Percentiles rank a stretch among this genome's conserved stretches.
Conservation (phyloP, 2,329 filamentous ascomycete genomes). For the Cadophora malorum region DNA sequence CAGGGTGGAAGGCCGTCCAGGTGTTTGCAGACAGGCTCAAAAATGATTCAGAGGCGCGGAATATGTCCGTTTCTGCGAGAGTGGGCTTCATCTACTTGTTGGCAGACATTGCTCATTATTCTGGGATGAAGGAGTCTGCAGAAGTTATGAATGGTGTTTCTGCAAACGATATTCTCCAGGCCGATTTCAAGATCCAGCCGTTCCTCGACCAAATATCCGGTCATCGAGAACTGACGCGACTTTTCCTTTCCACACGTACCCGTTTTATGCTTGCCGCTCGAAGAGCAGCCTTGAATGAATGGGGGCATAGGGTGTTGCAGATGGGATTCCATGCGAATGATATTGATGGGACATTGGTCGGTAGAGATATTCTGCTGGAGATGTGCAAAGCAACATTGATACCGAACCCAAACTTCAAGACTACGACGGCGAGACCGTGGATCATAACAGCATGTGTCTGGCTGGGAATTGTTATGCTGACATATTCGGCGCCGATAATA, state of each 20-base stretch:
- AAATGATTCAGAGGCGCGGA: neutral
- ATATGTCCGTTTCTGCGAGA: neutral
- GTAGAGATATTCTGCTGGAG: neutral
- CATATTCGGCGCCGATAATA: neutral
- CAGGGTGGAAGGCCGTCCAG: neutral
- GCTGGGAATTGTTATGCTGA: neutral
- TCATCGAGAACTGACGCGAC: neutral
- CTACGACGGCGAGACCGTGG: constrained; percentile 1
- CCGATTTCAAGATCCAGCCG: neutral
- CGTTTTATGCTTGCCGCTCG: constrained; percentile 4
- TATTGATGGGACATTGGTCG: neutral
- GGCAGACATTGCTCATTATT: constrained; percentile 7
- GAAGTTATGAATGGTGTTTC: neutral
- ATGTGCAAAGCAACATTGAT: constrained; percentile 6
- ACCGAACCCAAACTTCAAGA: neutral
- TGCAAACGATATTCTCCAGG: constrained; percentile 1
- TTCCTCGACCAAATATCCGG: constrained; percentile 13
- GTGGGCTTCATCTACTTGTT: constrained; percentile 3
- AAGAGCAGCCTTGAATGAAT: neutral
- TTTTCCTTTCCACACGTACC: constrained; percentile 7
- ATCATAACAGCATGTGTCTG: neutral
- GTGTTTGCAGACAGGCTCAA: neutral
- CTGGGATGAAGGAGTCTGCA: neutral
- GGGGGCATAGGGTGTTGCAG: neutral
- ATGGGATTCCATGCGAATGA: neutral